Evolutionary conservation across 495 filamentous ascomycete genomes (phyloP).

Genomic region (Rhypophila decipiens): DNA sequence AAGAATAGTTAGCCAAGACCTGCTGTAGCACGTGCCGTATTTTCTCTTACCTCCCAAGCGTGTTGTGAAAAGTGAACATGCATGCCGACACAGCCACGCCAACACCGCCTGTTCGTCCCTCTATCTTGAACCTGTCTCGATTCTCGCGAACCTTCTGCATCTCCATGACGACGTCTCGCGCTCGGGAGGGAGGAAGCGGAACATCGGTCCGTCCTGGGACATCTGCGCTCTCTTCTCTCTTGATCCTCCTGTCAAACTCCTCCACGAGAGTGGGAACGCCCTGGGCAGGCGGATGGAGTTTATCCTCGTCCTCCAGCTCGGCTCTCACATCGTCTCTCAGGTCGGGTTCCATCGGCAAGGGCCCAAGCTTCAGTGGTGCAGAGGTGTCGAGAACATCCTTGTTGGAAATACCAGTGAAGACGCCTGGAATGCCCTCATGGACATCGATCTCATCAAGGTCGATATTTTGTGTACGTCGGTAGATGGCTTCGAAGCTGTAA

Average conservation of each 20-base stretch:
- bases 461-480: constrained; percentile 48
- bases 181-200: constrained; percentile 77
- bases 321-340: constrained; percentile 74
- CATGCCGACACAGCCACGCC: constrained; percentile 76
- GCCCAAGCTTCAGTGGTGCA: constrained; percentile 66
- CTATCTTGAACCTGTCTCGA: constrained; percentile 80
- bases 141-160: constrained; percentile 92
- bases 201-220: constrained; percentile 68
- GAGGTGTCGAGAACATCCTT: constrained; percentile 53
- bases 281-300: constrained; percentile 56
- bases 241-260: constrained; percentile 76
- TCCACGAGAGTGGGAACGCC: constrained; percentile 64
- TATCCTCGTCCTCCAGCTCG: constrained; percentile 75
- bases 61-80: constrained; percentile 99
- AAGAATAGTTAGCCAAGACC: background rate
- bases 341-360: constrained; percentile 70
- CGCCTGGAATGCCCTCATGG: constrained; percentile 89
- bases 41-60: constrained; percentile 66
- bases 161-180: constrained; percentile 86
- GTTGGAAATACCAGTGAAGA: constrained; percentile 78
- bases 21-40: too few species aligned
- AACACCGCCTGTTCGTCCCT: constrained; percentile 69
- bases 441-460: constrained; percentile 65
- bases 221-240: constrained; percentile 83
- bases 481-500: constrained; percentile 73